A percentile compares a stretch with the other conserved stretches of the same genome.
phyloP scores from a whole-genome alignment of 495 filamentous ascomycete species.

The Choiromyces venosus region DNA sequence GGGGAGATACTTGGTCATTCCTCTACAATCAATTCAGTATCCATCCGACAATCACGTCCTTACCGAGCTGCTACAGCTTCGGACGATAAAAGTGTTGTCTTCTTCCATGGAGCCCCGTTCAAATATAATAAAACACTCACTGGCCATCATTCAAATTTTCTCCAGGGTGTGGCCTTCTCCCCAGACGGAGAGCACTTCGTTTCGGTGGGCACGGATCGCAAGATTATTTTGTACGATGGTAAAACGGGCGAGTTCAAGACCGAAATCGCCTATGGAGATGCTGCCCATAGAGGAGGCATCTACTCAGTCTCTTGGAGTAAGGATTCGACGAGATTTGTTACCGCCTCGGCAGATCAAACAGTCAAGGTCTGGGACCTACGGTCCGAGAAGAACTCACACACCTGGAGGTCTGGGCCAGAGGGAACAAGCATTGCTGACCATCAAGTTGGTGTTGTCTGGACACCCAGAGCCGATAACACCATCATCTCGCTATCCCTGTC shows the following conservation, averaged over 20 bases:
- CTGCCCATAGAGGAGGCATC: constrained; percentile 78
- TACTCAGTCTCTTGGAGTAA: constrained; percentile 84
- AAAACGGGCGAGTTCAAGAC: constrained; percentile 78
- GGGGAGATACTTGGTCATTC: constrained; percentile 90
- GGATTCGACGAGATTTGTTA: constrained; percentile 84
- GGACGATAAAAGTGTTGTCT: constrained; percentile 82
- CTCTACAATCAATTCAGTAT: constrained; percentile 81
- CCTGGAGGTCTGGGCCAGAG: constrained; percentile 83
- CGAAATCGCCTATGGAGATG: constrained; percentile 68
- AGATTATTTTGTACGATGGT: constrained; percentile 91
- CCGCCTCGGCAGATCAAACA: constrained; percentile 87
- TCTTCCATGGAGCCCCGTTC: constrained; percentile 89
- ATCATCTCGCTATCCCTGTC: constrained; percentile 82
- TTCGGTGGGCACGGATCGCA: constrained; percentile 80
- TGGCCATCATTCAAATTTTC: constrained; percentile 79
- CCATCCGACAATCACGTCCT: constrained; percentile 82
- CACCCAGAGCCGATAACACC: constrained; percentile 71
- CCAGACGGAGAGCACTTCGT: constrained; percentile 80
- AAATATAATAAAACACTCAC: constrained; percentile 72
- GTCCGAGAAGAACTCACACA: constrained; percentile 65
- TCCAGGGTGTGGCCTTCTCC: constrained; percentile 82
- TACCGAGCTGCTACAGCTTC: constrained; percentile 83
- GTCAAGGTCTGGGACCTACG: constrained; percentile 87
- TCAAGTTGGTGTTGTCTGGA: constrained; percentile 93
- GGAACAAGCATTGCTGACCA: constrained; percentile 73